Base-by-base conservation (phyloP, 805 yeast genomes). In the Zygosaccharomyces gambellarensis region DNA sequence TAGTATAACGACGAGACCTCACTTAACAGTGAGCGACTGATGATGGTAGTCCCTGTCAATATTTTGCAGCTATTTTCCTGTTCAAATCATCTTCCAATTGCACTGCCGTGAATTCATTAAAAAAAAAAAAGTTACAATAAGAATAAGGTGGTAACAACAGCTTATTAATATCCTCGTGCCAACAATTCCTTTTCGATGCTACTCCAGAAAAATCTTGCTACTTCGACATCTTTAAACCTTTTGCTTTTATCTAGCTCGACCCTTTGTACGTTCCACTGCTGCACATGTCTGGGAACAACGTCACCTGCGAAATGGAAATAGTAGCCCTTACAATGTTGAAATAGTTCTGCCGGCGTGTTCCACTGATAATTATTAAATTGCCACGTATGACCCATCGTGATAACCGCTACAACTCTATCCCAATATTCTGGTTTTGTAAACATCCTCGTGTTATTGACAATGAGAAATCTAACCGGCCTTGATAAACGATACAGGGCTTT, bases 301-400 rank as follows among this genome's bases (percentile, higher is more conserved):
- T 94, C 98, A 30, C 89, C 90, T 52, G 79, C 78, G 69, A 81
- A 90, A 39, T 82, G 76, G 57, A 90, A 75, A 60, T 81, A 87
- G 63, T 80, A 90, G 2, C 99, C 99, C 51, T 85, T 82, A 56
- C 86, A 86, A 57, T 80, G 82, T 61, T 85, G 94, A 68, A 94
- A 94, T 55, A 94, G 74, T 39, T 74, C 74, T 51, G 85, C 81
- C 2, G 99, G 97, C 47, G 83, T 81, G 36, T 81, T 76, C 81
- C 90, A 85, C 64, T 85, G 86, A 69, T 92, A 94, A 60, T 82
- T 80, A 62, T 87, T 81, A 71, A 94, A 88, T 71, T 94, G 99
- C 99, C 99, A 94, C 47, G 83, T 76, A 71, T 94, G 99, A 10
- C 99, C 99, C 9, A 97, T 92, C 14, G 97, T 92, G 71, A 94